phyloP scores from a whole-genome alignment of 2,329 filamentous ascomycete species.

The Xylaria sp. region DNA sequence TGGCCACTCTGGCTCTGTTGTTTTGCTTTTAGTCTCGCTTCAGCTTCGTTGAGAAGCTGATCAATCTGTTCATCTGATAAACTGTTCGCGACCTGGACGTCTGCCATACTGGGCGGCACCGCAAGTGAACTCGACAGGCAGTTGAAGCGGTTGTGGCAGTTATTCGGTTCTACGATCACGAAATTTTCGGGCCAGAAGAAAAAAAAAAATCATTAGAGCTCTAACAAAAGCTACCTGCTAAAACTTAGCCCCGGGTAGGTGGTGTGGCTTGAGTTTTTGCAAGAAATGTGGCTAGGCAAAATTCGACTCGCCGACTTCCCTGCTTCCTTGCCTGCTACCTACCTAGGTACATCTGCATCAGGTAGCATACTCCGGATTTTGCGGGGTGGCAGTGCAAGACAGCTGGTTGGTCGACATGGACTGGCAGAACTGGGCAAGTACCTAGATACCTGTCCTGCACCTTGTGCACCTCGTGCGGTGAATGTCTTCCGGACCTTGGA shows the following conservation, averaged over 20 bases:
- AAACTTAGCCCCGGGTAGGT: too few species aligned
- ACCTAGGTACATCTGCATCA: neutral
- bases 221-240: neutral
- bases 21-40: constrained; percentile 52
- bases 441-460: too few species aligned
- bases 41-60: constrained; percentile 64
- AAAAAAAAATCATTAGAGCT: neutral
- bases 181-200: neutral
- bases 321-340: too few species aligned
- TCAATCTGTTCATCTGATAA: constrained; percentile 67
- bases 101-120: constrained; percentile 28
- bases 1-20: constrained; percentile 30
- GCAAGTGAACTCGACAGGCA: constrained; percentile 12
- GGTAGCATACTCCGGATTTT: neutral
- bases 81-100: constrained; percentile 42
- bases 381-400: constrained; percentile 3
- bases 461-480: too few species aligned
- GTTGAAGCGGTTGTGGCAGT: too few species aligned
- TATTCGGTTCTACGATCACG: neutral
- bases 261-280: neutral
- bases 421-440: too few species aligned
- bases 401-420: neutral
- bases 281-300: constrained; percentile 4
- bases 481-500: too few species aligned
- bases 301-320: too few species aligned